Evolutionary conservation across 1,139 yeast species (phyloP), one percentile per base, ranked within the genome.

Genomic region (Debaryomyces robertsiae): DNA sequence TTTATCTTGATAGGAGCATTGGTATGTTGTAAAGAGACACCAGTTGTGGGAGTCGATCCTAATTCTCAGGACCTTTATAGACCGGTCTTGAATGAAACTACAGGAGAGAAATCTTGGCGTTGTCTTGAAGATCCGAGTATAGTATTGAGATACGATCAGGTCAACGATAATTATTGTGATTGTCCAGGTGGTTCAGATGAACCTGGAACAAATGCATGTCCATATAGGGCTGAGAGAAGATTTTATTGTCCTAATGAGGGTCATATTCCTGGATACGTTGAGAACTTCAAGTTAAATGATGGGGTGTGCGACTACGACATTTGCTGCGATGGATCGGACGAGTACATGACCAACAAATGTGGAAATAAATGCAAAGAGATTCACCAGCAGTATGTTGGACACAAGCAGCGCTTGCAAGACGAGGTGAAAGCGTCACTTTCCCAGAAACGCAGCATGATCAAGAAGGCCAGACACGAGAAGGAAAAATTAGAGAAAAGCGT

Each of bases 151-250:
- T 73, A 69, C 39, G 70, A 70, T 32, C 87, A 83, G 55, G 76
- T 93, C 50, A 91, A 93, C 57, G 98, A 93, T 58, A 84, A 90
- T 53, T 83, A 77, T 54, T 91, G 98, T 61, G 98, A 93, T 58
- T 93, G 98, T 66, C 97, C 98, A 0, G 98, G 93, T 63, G 98
- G 98, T 0, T 83, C 94, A 3, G 98, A 93, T 61, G 98, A 93
- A 60, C 97, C 98, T 0, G 97, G 97, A 0, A 93, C 98, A 1
- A 73, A 85, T 39, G 97, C 97, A 0, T 93, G 98, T 60, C 67
- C 64, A 1, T 56, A 46, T 39, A 50, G 51, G 5, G 47, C 65
- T 1, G 69, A 71, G 10, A 73, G 74, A 10, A 47, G 49, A 37
- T 93, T 90, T 54, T 90, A 81, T 61, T 93, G 98, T 64, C 77